Percentiles rank a stretch among this genome's conserved stretches.
Evolutionary conservation across 2,329 filamentous ascomycete species (phyloP).

Genomic region (Emericellopsis atlantica): DNA sequence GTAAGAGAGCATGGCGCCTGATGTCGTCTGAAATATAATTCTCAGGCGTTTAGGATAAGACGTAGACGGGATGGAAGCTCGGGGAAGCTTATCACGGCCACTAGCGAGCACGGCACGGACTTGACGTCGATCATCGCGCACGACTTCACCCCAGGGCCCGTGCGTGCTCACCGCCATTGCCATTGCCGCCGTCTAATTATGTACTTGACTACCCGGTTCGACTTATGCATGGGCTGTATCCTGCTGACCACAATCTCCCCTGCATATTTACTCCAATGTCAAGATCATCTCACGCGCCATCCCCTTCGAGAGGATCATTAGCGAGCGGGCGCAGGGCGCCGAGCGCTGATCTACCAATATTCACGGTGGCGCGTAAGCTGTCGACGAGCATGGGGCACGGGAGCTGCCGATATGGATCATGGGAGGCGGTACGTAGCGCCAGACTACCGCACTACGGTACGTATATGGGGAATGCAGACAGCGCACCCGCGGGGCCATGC

Average conservation of each 20-base stretch:
- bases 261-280: slow-evolving; percentile 6
- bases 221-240: slow-evolving; percentile 8
- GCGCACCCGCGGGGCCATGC: too few relatives aligned
- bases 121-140: slow-evolving; percentile 45
- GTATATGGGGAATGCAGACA: too few relatives aligned
- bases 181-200: slow-evolving; percentile 45
- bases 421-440: too few relatives aligned
- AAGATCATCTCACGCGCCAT: slow-evolving; percentile 6
- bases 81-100: slow-evolving; percentile 30
- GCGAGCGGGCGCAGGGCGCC: slow-evolving; percentile 5
- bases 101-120: slow-evolving; percentile 27
- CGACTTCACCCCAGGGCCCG: slow-evolving; percentile 14
- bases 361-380: too few relatives aligned
- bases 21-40: too few relatives aligned
- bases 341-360: too few relatives aligned
- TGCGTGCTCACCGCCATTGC: slow-evolving; percentile 8
- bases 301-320: slow-evolving; percentile 4
- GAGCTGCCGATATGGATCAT: too few relatives aligned
- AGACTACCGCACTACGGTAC: too few relatives aligned
- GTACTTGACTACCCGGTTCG: slow-evolving; percentile 46
- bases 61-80: too few relatives aligned
- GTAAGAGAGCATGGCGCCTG: too few relatives aligned
- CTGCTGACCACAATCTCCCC: slow-evolving; percentile 8
- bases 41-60: too few relatives aligned
- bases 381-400: too few relatives aligned